Base-by-base conservation (phyloP, 2,329 filamentous ascomycete species). In the Verticillium klebahnii region DNA sequence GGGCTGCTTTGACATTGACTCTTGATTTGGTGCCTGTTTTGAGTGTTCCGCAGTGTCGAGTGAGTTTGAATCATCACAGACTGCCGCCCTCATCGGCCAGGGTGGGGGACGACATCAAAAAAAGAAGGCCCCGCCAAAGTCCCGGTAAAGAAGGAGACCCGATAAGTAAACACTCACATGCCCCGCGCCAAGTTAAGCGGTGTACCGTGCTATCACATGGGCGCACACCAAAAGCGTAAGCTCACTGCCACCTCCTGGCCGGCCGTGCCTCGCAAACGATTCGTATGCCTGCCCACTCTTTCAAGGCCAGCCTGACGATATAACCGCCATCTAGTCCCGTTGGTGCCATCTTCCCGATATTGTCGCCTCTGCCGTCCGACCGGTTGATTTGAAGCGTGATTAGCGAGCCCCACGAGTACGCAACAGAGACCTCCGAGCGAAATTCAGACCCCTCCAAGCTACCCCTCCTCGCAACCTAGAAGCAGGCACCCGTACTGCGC, bases 211-310 rank as follows among this genome's bases (percentile, higher is more conserved):
- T 50, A 50, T 50, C 45, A 23, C 45, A 50, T 50, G 45, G 25
- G 45, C 5, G 25, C 19, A n/a, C n/a, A 4, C 19, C 8, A 5
- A 23, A 50, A 50, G 19, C n/a, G 29, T 34, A 25, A 45, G 37
- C 19, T 57, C 54, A 60, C 59, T 60, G 59, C 59, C 59, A 60
- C 59, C 59, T 60, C 59, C 59, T 60, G 58, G 45, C 19, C 40
- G 40, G 45, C 45, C 45, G 45, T 50, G 45, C 45, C 45, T 50
- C n/a, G 45, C n/a, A 25, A 50, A 50, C 45, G 45, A 50, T n/a
- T 50, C 45, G 19, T 50, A 50, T 50, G 45, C 45, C 45, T 23
- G n/a, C 8, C 45, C 19, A 25, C 45, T 50, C 45, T 50, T 23
- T 50, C 45, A n/a, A n/a, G n/a, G 45, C 45, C n/a, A 50, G 19